Evolutionary conservation across 805 yeast species (phyloP), one percentile per base, ranked within the genome.

Genomic region (Jamesozyma piceae): DNA sequence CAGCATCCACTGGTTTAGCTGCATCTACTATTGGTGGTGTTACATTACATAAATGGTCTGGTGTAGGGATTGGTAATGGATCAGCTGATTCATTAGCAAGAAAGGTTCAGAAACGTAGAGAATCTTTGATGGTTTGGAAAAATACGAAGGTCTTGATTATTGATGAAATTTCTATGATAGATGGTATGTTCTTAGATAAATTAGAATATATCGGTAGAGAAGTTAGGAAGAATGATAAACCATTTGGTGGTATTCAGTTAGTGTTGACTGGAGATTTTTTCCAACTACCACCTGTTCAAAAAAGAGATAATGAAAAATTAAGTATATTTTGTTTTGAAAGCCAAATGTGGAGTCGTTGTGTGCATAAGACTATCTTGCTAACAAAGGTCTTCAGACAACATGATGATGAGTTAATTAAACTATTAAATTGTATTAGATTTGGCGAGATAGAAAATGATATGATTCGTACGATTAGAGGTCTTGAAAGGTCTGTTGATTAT

Each of bases 1-100:
- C 97, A 0, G 98, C 98, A 0, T 84, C 96, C 0, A 92, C 98
- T 0, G 98, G 98, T 1, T 67, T 92, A 47, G 98, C 98, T 0
- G 98, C 97, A 0, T 82, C 87, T 34, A 87, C 88, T 53, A 83
- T 92, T 52, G 95, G 94, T 2, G 98, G 98, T 20, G 75, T 74
- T 26, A 92, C 98, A 0, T 68, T 92, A 24, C 95, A 90, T 60
- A 72, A 83, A 54, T 87, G 80, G 65, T 75, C 95, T 0, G 94
- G 95, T 1, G 75, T 88, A 42, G 97, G 97, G 0, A 61, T 88
- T 1, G 95, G 92, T 2, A 64, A 64, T 36, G 85, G 73, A 6
- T 52, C 69, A 2, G 72, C 64, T 0, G 65, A 65, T 0, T 60
- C 62, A 14, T 59, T 86, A 35, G 67, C 49, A 14, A 50, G 43